These are phyloP conservation scores for Cordyceps javanica DNA, from an alignment of 2,329 filamentous ascomycete species.

Conservation along the genomic window DNA sequence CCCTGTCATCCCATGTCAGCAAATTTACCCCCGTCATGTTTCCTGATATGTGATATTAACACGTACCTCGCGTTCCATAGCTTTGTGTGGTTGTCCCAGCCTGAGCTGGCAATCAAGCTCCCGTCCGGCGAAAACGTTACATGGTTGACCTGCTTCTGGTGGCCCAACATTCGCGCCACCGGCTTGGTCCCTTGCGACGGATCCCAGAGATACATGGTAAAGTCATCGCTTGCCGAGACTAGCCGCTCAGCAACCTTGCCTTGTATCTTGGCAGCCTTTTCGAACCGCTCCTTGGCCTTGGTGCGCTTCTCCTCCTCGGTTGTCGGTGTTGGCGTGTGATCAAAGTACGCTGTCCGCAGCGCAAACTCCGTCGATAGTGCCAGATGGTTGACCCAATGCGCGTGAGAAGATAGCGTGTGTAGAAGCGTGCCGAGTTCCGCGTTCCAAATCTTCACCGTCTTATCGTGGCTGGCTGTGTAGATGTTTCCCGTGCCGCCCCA, in stretches of 20 bases:
- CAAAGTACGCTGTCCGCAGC: slow-evolving; percentile 77
- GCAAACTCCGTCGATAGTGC: slow-evolving; percentile 90
- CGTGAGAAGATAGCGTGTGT: slow-evolving; percentile 74
- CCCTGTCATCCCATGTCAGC: slow-evolving; percentile 31
- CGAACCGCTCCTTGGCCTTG: slow-evolving; percentile 76
- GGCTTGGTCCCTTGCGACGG: slow-evolving; percentile 74
- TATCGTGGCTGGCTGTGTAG: slow-evolving; percentile 84
- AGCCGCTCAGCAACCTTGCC: slow-evolving; percentile 76
- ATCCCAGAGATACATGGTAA: slow-evolving; percentile 95
- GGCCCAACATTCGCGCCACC: slow-evolving; percentile 80
- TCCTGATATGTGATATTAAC: slow-evolving; percentile 26
- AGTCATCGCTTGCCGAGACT: slow-evolving; percentile 89
- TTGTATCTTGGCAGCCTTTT: slow-evolving; percentile 72
- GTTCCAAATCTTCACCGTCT: slow-evolving; percentile 88
- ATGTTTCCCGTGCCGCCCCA: slow-evolving; percentile 89
- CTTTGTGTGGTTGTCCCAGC: slow-evolving; percentile 94
- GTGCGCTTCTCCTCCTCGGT: slow-evolving; percentile 63
- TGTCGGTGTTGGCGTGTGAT: slow-evolving; percentile 66
- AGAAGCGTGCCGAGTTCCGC: slow-evolving; percentile 70
- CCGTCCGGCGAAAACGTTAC: slow-evolving; percentile 92
- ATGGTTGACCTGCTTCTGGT: slow-evolving; percentile 95
- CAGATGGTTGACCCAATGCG: slow-evolving; percentile 93
- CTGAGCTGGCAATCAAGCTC: slow-evolving; percentile 75
- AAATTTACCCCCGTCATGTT: slow-evolving; percentile 27
- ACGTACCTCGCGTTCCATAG: slow-evolving; percentile 72